Percentiles rank a stretch among this genome's conserved stretches.
Conservation (phyloP, 192 early-diverging fungal species). For the Dissophora ornata region DNA sequence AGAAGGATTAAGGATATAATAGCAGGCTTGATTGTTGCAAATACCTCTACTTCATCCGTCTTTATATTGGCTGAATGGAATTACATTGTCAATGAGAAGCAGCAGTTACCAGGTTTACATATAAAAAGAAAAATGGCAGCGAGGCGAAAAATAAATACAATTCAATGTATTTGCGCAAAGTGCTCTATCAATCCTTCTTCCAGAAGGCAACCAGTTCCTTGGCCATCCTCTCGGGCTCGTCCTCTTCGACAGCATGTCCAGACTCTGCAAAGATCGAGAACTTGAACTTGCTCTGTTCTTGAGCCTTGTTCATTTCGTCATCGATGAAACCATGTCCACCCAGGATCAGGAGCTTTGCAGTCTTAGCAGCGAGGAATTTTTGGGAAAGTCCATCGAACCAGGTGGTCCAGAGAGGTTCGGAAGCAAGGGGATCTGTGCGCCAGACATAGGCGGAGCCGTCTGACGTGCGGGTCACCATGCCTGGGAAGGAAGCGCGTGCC, state of each 20-base stretch:
- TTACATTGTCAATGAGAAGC: too few relatives aligned
- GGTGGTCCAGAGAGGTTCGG: neutral
- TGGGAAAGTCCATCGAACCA: slow-evolving; percentile 20
- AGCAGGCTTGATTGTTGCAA: too few relatives aligned
- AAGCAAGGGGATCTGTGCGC: slow-evolving; percentile 13
- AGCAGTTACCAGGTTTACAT: too few relatives aligned
- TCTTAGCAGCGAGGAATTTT: slow-evolving; percentile 13
- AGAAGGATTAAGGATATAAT: slow-evolving; percentile 77
- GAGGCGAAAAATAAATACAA: slow-evolving; percentile 4
- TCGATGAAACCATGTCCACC: slow-evolving; percentile 5
- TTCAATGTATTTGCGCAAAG: too few relatives aligned
- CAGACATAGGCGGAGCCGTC: slow-evolving; percentile 9
- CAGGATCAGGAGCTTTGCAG: slow-evolving; percentile 17
- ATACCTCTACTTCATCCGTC: too few relatives aligned
- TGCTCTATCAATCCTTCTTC: slow-evolving; percentile 6
- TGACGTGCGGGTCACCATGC: slow-evolving; percentile 4
- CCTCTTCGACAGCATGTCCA: slow-evolving; percentile 29
- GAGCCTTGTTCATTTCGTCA: neutral
- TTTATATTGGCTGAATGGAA: too few relatives aligned
- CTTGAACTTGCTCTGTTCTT: slow-evolving; percentile 15
- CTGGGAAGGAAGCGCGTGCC: slow-evolving; percentile 29
- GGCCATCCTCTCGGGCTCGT: slow-evolving; percentile 11
- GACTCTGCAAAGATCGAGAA: neutral
- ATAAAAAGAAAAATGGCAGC: too few relatives aligned
- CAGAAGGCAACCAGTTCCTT: slow-evolving; percentile 14